These are phyloP conservation scores for Cercospora zeina DNA, from an alignment of 2,329 filamentous ascomycete species.

Conservation along the genomic window DNA sequence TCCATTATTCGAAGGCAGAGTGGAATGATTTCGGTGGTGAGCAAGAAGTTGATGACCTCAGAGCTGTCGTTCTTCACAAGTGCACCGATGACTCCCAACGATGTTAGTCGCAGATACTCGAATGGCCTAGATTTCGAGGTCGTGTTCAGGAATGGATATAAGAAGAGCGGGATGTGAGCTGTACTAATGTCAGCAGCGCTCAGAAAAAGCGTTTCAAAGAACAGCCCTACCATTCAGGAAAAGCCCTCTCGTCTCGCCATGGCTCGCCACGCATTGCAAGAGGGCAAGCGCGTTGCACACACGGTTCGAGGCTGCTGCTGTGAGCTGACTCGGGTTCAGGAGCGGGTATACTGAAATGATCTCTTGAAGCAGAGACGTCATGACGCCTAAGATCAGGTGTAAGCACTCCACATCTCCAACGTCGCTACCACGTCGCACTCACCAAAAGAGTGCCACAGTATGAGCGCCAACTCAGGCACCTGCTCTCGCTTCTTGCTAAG, in stretches of 20 bases:
- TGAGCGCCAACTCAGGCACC: constrained; percentile 91
- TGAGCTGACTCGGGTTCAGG: constrained; percentile 93
- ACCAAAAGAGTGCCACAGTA: constrained; percentile 99
- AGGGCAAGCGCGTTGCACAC: constrained; percentile 96
- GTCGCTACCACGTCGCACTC: constrained; percentile 41
- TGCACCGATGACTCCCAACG: constrained; percentile 92
- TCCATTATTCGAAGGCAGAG: constrained; percentile 98
- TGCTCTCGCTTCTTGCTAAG: constrained; percentile 98
- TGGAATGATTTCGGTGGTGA: constrained; percentile 98
- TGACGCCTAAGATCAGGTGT: constrained; percentile 67
- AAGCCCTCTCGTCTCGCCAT: constrained; percentile 90
- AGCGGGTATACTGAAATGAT: constrained; percentile 98
- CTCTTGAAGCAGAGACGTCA: constrained; percentile 95
- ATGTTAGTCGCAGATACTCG: constrained; percentile 94
- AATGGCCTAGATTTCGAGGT: constrained; percentile 97
- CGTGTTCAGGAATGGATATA: constrained; percentile 97
- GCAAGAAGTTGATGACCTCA: constrained; percentile 97
- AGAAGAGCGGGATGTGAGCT: constrained; percentile 97
- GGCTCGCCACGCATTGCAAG: constrained; percentile 93
- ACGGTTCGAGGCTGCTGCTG: constrained; percentile 92
- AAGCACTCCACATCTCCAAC: constrained; percentile 23
- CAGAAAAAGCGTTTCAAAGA: background rate
- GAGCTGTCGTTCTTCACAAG: constrained; percentile 98
- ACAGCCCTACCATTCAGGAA: constrained; percentile 78
- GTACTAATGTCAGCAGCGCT: constrained; percentile 25